Percentiles rank a stretch among this genome's conserved stretches.
phyloP scores from a whole-genome alignment of 371 early-diverging fungal genomes.

The Conidiobolus incongruus region DNA sequence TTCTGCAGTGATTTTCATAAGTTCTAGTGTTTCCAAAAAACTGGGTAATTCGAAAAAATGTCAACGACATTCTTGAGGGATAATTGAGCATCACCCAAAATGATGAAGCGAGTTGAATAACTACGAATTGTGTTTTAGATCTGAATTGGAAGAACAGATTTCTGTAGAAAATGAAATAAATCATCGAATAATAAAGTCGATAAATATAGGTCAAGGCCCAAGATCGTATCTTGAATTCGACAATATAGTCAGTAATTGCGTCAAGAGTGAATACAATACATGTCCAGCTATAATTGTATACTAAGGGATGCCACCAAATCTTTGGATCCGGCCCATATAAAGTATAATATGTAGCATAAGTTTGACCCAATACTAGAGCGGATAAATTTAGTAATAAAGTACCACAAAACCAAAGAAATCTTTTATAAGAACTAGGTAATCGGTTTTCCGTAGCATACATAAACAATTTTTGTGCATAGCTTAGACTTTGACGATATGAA shows the following conservation, averaged over 20 bases:
- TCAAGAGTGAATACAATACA: conserved; percentile 37
- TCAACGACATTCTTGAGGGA: conserved; percentile 36
- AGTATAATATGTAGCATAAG: conserved; percentile 33
- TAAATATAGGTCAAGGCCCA: conserved; percentile 40
- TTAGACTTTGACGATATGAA: conserved; percentile 16
- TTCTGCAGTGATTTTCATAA: conserved; percentile 35
- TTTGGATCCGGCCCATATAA: conserved; percentile 25
- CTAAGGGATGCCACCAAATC: conserved; percentile 25
- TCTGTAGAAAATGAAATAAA: conserved; percentile 55
- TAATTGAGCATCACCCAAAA: conserved; percentile 50
- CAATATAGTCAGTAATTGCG: conserved; percentile 30
- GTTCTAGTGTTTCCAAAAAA: conserved; percentile 23
- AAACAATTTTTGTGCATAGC: conserved; percentile 16
- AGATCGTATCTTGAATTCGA: conserved; percentile 30
- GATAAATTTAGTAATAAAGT: conserved; percentile 29
- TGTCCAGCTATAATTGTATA: conserved; percentile 51
- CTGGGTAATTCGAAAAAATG: conserved; percentile 19
- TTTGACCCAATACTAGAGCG: conserved; percentile 43
- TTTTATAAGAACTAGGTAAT: conserved; percentile 37
- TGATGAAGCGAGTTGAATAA: conserved; percentile 37
- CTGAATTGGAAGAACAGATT: conserved; percentile 47
- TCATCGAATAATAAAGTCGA: conserved; percentile 46
- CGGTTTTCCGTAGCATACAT: conserved; percentile 19
- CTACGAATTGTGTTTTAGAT: conserved; percentile 30
- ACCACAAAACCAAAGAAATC: conserved; percentile 51